A percentile compares a stretch with the other conserved stretches of the same genome.
These are phyloP conservation scores for Neofusicoccum umdonicola DNA, from an alignment of 2,329 filamentous ascomycete species.

Conservation along the genomic window DNA sequence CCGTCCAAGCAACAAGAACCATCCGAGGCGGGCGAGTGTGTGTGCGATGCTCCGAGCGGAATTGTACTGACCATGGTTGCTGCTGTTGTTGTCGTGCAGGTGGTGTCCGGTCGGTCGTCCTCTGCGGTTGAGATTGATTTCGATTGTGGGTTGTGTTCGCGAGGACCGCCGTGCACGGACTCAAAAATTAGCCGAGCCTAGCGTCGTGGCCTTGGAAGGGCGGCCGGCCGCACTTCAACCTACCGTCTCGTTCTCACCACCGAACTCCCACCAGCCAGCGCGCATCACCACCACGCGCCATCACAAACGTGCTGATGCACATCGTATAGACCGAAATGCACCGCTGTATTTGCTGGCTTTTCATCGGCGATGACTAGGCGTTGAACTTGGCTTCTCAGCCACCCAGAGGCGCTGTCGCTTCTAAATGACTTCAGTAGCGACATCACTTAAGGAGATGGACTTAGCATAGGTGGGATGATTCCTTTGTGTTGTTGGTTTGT, in stretches of 20 bases:
- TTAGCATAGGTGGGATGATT: background rate
- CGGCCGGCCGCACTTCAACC: slow-evolving; percentile 12
- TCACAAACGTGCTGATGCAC: background rate
- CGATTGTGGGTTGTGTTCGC: slow-evolving; percentile 13
- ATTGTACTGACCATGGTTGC: slow-evolving; percentile 18
- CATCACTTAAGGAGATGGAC: background rate
- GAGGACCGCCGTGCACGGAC: background rate
- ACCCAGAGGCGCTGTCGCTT: background rate
- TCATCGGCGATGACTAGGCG: background rate
- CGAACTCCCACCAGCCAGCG: background rate
- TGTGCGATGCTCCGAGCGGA: background rate
- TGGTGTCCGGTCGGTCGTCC: slow-evolving; percentile 17
- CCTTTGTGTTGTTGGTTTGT: background rate
- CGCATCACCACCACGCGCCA: background rate
- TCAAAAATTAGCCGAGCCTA: background rate
- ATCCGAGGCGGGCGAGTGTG: background rate
- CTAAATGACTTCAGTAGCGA: background rate
- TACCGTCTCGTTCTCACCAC: background rate
- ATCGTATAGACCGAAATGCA: background rate
- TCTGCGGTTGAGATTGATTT: slow-evolving; percentile 17
- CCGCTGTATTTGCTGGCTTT: background rate
- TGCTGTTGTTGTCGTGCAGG: slow-evolving; percentile 18
- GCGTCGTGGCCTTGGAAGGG: background rate
- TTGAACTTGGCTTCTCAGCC: background rate
- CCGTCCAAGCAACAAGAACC: background rate